Evolutionary conservation across 129 eudicot species (phyloP).

Genomic region (Ambrosia artemisiifolia): DNA sequence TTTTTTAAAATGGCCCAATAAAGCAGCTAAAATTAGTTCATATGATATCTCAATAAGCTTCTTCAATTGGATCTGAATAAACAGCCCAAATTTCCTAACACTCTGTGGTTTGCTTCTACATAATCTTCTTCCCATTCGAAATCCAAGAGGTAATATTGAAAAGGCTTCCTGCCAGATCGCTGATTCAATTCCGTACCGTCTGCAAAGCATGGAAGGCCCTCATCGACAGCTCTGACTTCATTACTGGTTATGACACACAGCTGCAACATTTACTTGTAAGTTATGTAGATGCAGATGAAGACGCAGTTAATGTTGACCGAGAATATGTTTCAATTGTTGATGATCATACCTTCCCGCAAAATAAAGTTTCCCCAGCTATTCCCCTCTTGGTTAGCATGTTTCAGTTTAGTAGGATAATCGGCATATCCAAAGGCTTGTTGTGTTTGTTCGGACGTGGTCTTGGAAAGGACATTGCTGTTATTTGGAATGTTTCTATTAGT

Average conservation of each 20-base stretch:
- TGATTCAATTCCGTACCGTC: not conserved
- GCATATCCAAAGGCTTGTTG: not conserved
- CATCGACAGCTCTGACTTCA: not conserved
- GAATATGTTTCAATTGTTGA: not conserved
- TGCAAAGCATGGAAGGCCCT: not conserved
- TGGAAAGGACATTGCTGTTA: not conserved
- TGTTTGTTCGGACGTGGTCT: not conserved
- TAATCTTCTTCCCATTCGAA: too few species aligned
- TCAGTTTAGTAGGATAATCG: not conserved
- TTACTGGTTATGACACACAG: not conserved
- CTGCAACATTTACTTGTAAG: not conserved
- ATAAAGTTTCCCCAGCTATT: not conserved
- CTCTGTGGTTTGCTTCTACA: too few species aligned
- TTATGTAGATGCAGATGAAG: not conserved
- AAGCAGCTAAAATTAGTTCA: too few species aligned
- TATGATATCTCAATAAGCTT: too few species aligned
- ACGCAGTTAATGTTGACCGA: not conserved
- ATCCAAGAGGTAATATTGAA: not conserved
- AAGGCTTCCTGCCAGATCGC: not conserved
- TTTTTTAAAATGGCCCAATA: too few species aligned
- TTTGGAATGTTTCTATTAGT: constrained; percentile 11
- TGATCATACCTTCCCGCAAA: not conserved
- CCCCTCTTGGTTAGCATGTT: not conserved
- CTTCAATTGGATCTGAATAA: too few species aligned
- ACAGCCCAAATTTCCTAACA: too few species aligned